These are phyloP conservation scores for Buddleja alternifolia DNA, from an alignment of 257 asterid species.

Conservation along the genomic window DNA sequence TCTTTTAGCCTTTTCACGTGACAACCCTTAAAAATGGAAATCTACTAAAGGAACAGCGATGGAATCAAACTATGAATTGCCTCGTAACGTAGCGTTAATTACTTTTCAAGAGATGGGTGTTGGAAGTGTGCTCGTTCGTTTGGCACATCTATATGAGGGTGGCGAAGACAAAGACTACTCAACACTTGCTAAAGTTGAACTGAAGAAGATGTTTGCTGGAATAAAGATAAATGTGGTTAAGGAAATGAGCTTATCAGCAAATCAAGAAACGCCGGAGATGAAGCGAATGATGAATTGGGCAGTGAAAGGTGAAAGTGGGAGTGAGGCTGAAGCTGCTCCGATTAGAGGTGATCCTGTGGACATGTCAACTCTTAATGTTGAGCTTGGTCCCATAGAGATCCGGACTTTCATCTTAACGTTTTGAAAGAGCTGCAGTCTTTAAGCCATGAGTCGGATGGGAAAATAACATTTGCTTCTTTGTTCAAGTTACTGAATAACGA, in stretches of 20 bases:
- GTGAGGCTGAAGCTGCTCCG: slow-evolving; percentile 35
- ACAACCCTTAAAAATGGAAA: slow-evolving; percentile 64
- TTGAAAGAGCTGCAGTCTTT: slow-evolving; percentile 29
- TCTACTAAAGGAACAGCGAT: slow-evolving; percentile 59
- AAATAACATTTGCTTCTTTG: too few relatives aligned
- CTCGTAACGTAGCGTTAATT: slow-evolving; percentile 72
- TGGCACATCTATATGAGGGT: slow-evolving; percentile 89
- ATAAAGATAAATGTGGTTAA: slow-evolving; percentile 58
- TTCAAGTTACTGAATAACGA: too few relatives aligned
- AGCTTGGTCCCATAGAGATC: slow-evolving; percentile 93
- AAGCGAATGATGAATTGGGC: slow-evolving; percentile 65
- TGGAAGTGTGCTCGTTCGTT: slow-evolving; percentile 69
- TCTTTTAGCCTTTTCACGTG: slow-evolving; percentile 70
- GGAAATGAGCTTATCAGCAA: slow-evolving; percentile 82
- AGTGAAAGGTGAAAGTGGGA: slow-evolving; percentile 46
- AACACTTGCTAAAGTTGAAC: slow-evolving; percentile 62
- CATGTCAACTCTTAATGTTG: slow-evolving; percentile 48
- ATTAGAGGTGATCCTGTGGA: slow-evolving; percentile 57
- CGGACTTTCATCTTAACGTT: slow-evolving; percentile 70
- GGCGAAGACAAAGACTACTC: slow-evolving; percentile 77
- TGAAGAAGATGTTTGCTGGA: slow-evolving; percentile 66
- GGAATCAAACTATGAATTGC: slow-evolving; percentile 70
- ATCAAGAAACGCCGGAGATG: slow-evolving; percentile 69
- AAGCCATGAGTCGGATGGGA: too few relatives aligned
- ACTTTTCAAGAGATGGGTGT: slow-evolving; percentile 76